Base-by-base conservation (phyloP, 176 grass and related monocot genomes). In the Aechmea fasciata region DNA sequence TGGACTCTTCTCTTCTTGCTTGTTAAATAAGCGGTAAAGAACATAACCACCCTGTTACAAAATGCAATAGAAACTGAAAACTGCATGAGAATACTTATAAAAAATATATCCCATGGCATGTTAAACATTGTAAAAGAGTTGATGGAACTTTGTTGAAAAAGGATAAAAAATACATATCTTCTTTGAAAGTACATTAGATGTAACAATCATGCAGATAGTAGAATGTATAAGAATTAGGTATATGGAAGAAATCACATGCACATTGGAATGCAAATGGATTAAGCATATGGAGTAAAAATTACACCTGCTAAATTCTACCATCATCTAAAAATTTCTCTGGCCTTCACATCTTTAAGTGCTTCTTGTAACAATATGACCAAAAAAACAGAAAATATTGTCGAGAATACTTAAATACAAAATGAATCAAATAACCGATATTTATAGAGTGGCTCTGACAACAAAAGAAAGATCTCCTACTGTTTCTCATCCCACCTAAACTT, bases 21-120 rank as follows among this genome's bases (percentile, higher is more conserved):
- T 85, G 51, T 76, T 77, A 75, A 85, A 85, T 66, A 85, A 70
- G 49, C 83, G 83, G 57, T 85, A 80, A 54, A 85, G 83, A 74
- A 85, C 83, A 71, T 80, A 85, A 48, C 83, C 83, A 64, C 83
- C 83, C 83, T 85, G 72, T 49, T 41, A 71, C 24, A 77, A 71
- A 11, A 67, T 71, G 75, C 65, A 33, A 20, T 11, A 70, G 53
- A 76, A 23, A 52, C 11, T 61, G 15, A 61, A 61, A 9, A 61
- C 55, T 20, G 11, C 17, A 61, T 8, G 20, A 15, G 10, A 22
- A 19, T 17, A 61, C 20, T 61, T 7, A 2, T 10, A 18, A 61
- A 19, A 61, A 22, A 18, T 61, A 9, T 9, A 41, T 41, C 33
- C 33, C 4, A 61, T 20, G 17, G 55, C 6, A 61, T 9, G 5